Evolutionary conservation across 1,284 basidiomycete species (phyloP).

Genomic region (Fistulinella cinereoalba): DNA sequence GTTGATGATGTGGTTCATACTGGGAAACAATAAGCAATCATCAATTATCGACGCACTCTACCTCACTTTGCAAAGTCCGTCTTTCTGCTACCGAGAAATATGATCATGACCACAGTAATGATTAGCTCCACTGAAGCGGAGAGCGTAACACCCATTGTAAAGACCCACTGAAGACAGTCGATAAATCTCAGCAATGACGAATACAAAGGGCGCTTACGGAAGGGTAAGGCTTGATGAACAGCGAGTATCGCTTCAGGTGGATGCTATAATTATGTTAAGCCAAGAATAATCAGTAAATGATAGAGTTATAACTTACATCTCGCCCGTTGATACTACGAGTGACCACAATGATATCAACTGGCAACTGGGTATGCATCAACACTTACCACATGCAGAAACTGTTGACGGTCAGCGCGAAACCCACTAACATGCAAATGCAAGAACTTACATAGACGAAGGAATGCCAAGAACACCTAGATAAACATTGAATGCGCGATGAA

Average conservation of each 20-base stretch:
- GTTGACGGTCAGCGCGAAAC: slow-evolving; percentile 1
- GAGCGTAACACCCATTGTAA: slow-evolving; percentile 51
- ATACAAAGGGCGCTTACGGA: slow-evolving; percentile 11
- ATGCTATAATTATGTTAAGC: slow-evolving; percentile 15
- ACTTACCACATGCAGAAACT: slow-evolving; percentile 33
- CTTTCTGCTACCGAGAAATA: slow-evolving; percentile 45
- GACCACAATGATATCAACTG: no score
- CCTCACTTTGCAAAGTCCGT: slow-evolving; percentile 39
- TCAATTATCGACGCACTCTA: fast-evolving
- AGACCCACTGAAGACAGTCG: slow-evolving; percentile 41
- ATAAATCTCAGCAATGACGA: background rate
- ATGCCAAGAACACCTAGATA: slow-evolving; percentile 28
- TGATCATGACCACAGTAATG: slow-evolving; percentile 48
- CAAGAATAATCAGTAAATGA: fast-evolving
- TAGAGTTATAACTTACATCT: slow-evolving; percentile 22
- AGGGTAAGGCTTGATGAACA: slow-evolving; percentile 33
- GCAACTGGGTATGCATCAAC: no score
- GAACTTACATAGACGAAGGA: slow-evolving; percentile 33
- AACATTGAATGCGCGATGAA: background rate
- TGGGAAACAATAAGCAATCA: slow-evolving; percentile 17
- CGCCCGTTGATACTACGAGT: slow-evolving; percentile 32
- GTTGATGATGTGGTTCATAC: slow-evolving; percentile 50
- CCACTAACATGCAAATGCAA: background rate
- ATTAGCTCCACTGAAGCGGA: slow-evolving; percentile 51
- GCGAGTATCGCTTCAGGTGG: slow-evolving; percentile 27